Percentiles rank a stretch among this genome's conserved stretches.
Evolutionary conservation across 2,329 filamentous ascomycete species (phyloP).

Genomic region (Colletotrichum truncatum): DNA sequence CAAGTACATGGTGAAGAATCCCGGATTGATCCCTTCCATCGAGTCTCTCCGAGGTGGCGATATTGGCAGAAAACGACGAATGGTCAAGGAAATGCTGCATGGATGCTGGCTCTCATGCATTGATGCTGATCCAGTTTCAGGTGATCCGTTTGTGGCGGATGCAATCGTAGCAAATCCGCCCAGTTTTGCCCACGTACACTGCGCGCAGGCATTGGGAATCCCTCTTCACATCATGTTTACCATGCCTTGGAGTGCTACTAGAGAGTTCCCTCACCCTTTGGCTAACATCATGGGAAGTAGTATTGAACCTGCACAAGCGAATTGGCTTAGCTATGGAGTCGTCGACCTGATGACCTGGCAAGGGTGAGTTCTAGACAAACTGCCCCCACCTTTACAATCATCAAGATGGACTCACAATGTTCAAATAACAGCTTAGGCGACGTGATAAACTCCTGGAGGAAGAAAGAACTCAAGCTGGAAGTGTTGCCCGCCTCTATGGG

Average conservation of each 20-base stretch:
- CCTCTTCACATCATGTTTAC: conserved; percentile 60
- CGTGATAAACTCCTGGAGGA: conserved; percentile 67
- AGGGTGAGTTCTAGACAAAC: too few relatives aligned
- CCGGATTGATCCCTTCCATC: conserved; percentile 39
- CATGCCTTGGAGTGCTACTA: conserved; percentile 81
- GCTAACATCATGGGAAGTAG: conserved; percentile 70
- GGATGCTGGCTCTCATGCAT: conserved; percentile 42
- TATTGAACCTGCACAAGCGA: conserved; percentile 64
- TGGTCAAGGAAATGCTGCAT: conserved; percentile 40
- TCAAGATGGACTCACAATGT: too few relatives aligned
- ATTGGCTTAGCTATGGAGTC: conserved; percentile 76
- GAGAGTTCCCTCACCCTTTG: conserved; percentile 77
- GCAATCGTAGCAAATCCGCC: conserved; percentile 61
- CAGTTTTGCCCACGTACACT: conserved; percentile 57
- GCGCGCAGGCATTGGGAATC: conserved; percentile 52
- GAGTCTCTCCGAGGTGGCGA: conserved; percentile 38
- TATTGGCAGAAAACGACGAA: conserved; percentile 36
- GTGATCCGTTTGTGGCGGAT: conserved; percentile 54
- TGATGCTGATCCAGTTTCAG: conserved; percentile 32
- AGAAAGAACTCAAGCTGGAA: conserved; percentile 71
- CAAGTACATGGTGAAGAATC: conserved; percentile 43
- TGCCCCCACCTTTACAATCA: too few relatives aligned
- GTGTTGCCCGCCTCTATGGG: conserved; percentile 76
- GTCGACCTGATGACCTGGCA: conserved; percentile 84
- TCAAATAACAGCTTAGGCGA: too few relatives aligned